Conservation (phyloP, 2,329 filamentous ascomycete genomes). For the Fusarium gaditjirri region DNA sequence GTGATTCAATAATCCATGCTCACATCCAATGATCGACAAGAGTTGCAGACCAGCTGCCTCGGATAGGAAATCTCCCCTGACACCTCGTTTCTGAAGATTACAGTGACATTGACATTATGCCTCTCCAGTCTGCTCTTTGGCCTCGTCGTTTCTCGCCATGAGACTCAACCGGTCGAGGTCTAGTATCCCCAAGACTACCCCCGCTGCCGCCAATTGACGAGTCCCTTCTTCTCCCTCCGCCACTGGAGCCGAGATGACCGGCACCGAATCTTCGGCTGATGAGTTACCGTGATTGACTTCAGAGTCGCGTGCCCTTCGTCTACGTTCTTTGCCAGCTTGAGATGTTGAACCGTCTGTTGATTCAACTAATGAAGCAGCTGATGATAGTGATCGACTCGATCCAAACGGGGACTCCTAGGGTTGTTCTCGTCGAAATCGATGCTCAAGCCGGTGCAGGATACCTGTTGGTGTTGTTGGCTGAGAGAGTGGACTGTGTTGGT, state of each 20-base stretch:
- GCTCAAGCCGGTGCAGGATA: conserved; percentile 39
- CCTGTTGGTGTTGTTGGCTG: conserved; percentile 41
- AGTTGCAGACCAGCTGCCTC: conserved; percentile 31
- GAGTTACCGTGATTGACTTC: conserved; percentile 39
- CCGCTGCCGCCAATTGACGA: conserved; percentile 43
- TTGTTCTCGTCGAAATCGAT: conserved; percentile 41
- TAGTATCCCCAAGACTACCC: conserved; percentile 44
- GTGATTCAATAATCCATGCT: conserved; percentile 3
- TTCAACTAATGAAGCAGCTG: conserved; percentile 17
- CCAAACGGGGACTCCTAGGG: conserved; percentile 39
- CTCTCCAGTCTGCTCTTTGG: background rate
- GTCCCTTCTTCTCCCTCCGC: conserved; percentile 30
- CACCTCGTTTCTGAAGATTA: background rate
- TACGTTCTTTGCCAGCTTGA: conserved; percentile 45
- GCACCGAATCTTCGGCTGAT: conserved; percentile 34
- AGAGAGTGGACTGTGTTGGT: conserved; percentile 35
- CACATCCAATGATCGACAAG: conserved; percentile 31
- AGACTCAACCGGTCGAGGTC: conserved; percentile 49
- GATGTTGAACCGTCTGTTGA: conserved; percentile 14
- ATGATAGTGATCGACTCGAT: conserved; percentile 31
- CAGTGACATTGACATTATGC: background rate
- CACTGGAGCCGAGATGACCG: conserved; percentile 32
- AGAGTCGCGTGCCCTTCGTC: conserved; percentile 47
- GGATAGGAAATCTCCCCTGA: conserved; percentile 23
- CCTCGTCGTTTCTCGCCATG: conserved; percentile 36